These are phyloP conservation scores for Aureobasidium subglaciale DNA, from an alignment of 2,329 filamentous ascomycete species.

Conservation along the genomic window DNA sequence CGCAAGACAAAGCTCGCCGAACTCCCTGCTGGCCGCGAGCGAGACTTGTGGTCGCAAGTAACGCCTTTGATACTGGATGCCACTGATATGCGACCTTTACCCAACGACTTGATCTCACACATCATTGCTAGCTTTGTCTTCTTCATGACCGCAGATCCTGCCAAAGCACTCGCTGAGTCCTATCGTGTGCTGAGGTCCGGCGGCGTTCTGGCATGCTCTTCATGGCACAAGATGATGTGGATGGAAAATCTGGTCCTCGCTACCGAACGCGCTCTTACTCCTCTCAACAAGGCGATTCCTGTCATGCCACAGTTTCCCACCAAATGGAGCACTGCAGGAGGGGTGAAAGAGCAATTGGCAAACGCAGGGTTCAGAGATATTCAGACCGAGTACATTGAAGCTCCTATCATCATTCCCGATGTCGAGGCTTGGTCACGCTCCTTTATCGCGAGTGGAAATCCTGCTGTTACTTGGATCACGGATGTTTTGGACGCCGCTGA, in stretches of 20 bases:
- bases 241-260: conserved; percentile 22
- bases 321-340: conserved; percentile 21
- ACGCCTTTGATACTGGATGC: conserved; percentile 23
- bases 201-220: conserved; percentile 22
- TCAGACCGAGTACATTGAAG: conserved; percentile 18
- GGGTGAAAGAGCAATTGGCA: conserved; percentile 21
- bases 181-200: conserved; percentile 22
- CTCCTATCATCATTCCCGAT: not conserved
- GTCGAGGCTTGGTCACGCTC: not conserved
- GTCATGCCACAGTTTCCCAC: conserved; percentile 20
- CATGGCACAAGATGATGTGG: conserved; percentile 27
- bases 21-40: not conserved
- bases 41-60: conserved; percentile 22
- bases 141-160: conserved; percentile 25
- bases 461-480: not conserved
- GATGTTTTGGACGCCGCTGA: not conserved
- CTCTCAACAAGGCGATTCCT: conserved; percentile 7
- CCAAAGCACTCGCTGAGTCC: conserved; percentile 22
- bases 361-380: conserved; percentile 26
- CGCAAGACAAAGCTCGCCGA: conserved; percentile 9
- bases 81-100: conserved; percentile 22
- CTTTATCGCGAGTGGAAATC: not conserved
- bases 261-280: conserved; percentile 17
- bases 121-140: conserved; percentile 28
- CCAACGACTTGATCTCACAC: conserved; percentile 22